These are phyloP conservation scores for Acacia crassicarpa DNA, from an alignment of 306 rosid genomes.

Conservation along the genomic window DNA sequence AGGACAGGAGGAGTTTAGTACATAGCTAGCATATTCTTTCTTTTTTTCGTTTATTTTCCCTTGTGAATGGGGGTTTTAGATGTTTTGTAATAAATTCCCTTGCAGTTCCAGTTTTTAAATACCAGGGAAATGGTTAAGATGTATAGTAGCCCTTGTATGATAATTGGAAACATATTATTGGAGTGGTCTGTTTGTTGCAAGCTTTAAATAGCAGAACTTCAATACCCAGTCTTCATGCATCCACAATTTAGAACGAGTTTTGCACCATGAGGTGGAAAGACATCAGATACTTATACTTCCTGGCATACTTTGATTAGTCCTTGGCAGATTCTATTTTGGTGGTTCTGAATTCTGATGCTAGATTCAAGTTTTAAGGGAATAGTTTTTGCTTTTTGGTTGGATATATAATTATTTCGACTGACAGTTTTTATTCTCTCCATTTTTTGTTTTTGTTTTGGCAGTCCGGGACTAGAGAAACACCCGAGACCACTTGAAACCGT, in stretches of 20 bases:
- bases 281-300: neutral
- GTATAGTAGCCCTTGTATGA: neutral
- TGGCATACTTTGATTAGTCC: neutral
- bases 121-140: neutral
- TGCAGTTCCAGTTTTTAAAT: neutral
- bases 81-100: slow-evolving; percentile 9
- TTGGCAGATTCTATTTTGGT: too few relatives aligned
- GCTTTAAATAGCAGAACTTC: neutral
- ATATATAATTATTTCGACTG: neutral
- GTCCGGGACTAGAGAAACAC: too few relatives aligned
- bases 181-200: neutral
- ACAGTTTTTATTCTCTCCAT: neutral
- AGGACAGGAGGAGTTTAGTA: neutral
- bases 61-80: slow-evolving; percentile 10
- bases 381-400: neutral
- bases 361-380: neutral
- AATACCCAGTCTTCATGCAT: neutral
- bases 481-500: too few relatives aligned
- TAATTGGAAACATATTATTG: neutral
- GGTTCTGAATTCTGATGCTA: too few relatives aligned
- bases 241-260: neutral
- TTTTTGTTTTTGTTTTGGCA: neutral
- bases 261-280: neutral
- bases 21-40: neutral
- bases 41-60: neutral